phyloP scores from a whole-genome alignment of 495 filamentous ascomycete genomes.

The Aspergillus saccharolyticus region DNA sequence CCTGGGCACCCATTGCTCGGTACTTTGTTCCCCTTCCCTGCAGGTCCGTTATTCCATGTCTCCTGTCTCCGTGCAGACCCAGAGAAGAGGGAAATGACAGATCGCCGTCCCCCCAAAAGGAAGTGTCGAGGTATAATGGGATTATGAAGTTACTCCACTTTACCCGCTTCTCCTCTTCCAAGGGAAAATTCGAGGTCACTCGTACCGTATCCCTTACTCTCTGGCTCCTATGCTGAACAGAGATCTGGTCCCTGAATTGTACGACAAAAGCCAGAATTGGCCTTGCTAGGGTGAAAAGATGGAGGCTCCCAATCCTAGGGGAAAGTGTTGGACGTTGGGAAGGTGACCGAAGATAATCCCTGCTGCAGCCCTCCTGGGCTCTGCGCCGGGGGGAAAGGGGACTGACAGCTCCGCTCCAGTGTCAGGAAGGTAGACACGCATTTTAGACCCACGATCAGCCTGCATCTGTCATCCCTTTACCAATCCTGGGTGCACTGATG shows the following conservation, averaged over 20 bases:
- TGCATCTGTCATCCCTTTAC: neutral
- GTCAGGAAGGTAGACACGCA: neutral
- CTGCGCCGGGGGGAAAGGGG: conserved; percentile 3
- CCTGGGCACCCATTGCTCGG: conserved; percentile 9
- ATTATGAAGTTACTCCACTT: neutral
- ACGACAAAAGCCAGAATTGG: neutral
- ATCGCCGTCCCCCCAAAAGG: conserved; percentile 5
- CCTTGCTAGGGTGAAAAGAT: neutral
- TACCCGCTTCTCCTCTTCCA: neutral
- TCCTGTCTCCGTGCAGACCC: conserved; percentile 4
- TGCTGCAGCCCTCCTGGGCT: conserved; percentile 6
- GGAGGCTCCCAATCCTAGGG: neutral
- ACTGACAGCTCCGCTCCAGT: conserved; percentile 9
- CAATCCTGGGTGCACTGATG: neutral
- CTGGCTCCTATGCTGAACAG: neutral
- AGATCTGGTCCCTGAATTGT: neutral
- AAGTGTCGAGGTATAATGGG: neutral
- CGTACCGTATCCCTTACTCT: conserved; percentile 14
- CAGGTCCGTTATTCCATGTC: conserved; percentile 23
- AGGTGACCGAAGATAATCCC: neutral
- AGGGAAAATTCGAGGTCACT: neutral
- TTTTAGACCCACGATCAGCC: conserved; percentile 8
- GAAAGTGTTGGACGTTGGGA: neutral
- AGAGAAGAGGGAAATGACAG: conserved; percentile 11
- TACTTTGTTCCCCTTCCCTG: conserved; percentile 16